A percentile compares a stretch with the other conserved stretches of the same genome.
Conservation (phyloP, 768 basidiomycete genomes). For the Russula compacta region DNA sequence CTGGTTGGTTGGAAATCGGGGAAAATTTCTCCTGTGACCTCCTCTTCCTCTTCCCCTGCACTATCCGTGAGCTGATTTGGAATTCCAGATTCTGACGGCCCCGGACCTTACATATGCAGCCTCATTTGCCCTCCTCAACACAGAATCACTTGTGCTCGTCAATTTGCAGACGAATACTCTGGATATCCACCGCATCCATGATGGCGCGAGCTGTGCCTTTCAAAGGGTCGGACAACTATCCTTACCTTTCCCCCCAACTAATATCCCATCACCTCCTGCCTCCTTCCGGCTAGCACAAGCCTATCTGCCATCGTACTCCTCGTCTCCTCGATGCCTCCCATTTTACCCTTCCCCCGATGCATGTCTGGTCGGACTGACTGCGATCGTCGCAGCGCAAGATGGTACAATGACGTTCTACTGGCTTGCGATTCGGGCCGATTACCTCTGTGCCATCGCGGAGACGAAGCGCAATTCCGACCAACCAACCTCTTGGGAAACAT, state of each 20-base stretch:
- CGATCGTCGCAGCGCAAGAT: neutral
- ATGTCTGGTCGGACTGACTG: constrained; percentile 8
- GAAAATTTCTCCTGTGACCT: neutral
- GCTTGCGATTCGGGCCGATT: constrained; percentile 7
- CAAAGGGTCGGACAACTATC: neutral
- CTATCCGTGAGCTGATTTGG: neutral
- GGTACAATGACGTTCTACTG: neutral
- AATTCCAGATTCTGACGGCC: constrained; percentile 1
- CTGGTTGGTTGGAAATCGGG: constrained; percentile 12
- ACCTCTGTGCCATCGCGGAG: neutral
- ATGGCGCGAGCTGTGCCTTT: neutral
- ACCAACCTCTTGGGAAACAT: constrained; percentile 7
- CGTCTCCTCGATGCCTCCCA: constrained; percentile 5
- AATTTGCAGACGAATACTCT: constrained; percentile 3
- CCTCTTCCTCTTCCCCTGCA: neutral
- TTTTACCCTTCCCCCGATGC: constrained; percentile 9
- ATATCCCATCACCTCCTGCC: neutral
- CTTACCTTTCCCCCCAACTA: neutral
- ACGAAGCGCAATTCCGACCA: neutral
- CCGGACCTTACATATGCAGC: constrained; percentile 15
- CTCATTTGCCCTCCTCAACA: constrained; percentile 13
- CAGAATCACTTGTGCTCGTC: neutral
- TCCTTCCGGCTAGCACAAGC: constrained; percentile 2
- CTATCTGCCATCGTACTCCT: neutral
- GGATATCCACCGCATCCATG: constrained; percentile 7